A percentile compares a stretch with the other conserved stretches of the same genome.
phyloP scores from a whole-genome alignment of 495 filamentous ascomycete species.

The Penicillium turbatum region DNA sequence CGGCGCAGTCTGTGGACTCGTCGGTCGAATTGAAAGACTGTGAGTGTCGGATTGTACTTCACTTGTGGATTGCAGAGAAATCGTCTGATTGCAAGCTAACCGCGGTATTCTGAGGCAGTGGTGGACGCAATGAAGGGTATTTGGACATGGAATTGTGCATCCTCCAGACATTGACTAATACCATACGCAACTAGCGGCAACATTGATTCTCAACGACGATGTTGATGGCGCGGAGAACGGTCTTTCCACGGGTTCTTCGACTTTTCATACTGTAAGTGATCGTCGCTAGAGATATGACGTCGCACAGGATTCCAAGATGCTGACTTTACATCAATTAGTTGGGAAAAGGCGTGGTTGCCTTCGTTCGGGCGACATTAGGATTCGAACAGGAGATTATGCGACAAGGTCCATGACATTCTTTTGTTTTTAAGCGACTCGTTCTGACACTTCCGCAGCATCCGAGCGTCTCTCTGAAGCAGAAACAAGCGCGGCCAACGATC shows the following conservation, averaged over 20 bases:
- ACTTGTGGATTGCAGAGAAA: background rate
- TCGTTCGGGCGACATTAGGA: slow-evolving; percentile 81
- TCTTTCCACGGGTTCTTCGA: slow-evolving; percentile 67
- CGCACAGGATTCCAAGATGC: background rate
- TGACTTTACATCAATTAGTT: slow-evolving; percentile 46
- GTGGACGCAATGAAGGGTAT: slow-evolving; percentile 60
- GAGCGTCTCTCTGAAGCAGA: slow-evolving; percentile 75
- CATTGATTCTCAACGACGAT: slow-evolving; percentile 88
- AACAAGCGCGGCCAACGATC: slow-evolving; percentile 68
- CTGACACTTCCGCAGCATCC: slow-evolving; percentile 50
- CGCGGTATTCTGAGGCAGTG: slow-evolving; percentile 39
- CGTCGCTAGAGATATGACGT: slow-evolving; percentile 8
- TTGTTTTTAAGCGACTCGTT: background rate
- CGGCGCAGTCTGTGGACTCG: slow-evolving; percentile 54
- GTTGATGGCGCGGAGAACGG: slow-evolving; percentile 77
- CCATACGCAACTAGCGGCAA: slow-evolving; percentile 37
- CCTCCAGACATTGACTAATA: background rate
- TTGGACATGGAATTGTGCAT: slow-evolving; percentile 2
- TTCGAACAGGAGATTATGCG: slow-evolving; percentile 95
- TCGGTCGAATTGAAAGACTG: slow-evolving; percentile 56
- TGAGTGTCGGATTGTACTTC: slow-evolving; percentile 30
- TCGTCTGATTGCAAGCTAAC: slow-evolving; percentile 17
- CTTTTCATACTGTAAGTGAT: slow-evolving; percentile 72
- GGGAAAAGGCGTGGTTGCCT: slow-evolving; percentile 73
- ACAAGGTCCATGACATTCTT: slow-evolving; percentile 51